Evolutionary conservation across 2,329 filamentous ascomycete genomes (phyloP).

Genomic region (Phyllosticta citribraziliensis): DNA sequence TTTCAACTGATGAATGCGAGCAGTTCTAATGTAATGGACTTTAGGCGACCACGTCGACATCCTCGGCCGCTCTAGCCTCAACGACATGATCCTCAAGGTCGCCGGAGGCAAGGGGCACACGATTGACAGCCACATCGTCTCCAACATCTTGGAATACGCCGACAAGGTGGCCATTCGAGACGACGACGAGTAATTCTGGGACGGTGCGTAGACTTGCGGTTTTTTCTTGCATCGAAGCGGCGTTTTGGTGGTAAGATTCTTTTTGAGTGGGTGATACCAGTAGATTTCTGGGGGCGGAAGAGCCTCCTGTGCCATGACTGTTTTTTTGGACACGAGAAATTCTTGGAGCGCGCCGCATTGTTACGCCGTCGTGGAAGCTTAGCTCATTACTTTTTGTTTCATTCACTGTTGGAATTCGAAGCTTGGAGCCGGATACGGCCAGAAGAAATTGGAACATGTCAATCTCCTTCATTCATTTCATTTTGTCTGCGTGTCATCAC

Average conservation of each 20-base stretch:
- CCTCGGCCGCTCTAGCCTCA: constrained; percentile 74
- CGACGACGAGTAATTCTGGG: constrained; percentile 16
- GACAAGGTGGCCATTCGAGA: constrained; percentile 76
- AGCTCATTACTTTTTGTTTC: not conserved
- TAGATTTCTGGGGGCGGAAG: not conserved
- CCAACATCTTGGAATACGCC: constrained; percentile 73
- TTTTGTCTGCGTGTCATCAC: no score
- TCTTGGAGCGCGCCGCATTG: not conserved
- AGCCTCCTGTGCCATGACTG: no score
- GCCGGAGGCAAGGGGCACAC: constrained; percentile 75
- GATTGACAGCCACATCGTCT: constrained; percentile 68
- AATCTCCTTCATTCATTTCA: no score
- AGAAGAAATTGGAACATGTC: not conserved
- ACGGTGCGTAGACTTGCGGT: not conserved
- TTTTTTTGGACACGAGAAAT: not conserved
- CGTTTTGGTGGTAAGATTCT: not conserved
- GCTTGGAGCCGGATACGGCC: not conserved
- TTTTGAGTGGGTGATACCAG: not conserved
- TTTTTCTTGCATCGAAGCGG: not conserved
- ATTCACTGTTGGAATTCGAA: not conserved
- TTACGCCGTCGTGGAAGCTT: no score
- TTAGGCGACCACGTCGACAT: constrained; percentile 91
- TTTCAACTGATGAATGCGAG: not conserved
- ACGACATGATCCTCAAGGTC: constrained; percentile 79
- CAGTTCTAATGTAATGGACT: not conserved